These are phyloP conservation scores for Penicillium sp. DNA, from an alignment of 2,329 filamentous ascomycete species.

Conservation along the genomic window DNA sequence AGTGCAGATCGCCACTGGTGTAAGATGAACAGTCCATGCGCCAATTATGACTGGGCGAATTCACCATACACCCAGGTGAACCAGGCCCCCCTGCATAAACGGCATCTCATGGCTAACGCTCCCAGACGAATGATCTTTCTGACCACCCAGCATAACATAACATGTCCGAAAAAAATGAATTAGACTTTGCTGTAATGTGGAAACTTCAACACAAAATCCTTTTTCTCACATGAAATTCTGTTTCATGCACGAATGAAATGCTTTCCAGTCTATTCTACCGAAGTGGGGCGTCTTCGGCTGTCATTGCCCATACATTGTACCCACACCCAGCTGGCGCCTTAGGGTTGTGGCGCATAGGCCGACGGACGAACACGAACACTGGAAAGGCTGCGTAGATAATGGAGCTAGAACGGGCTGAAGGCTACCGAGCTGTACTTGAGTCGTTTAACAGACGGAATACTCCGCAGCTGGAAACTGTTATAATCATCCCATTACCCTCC, in stretches of 20 bases:
- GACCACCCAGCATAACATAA: not conserved
- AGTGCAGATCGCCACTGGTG: not conserved
- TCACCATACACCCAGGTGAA: not conserved
- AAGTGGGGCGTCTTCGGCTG: conserved; percentile 1
- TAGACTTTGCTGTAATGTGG: not conserved
- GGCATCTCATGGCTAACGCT: not conserved
- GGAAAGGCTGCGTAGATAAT: conserved; percentile 5
- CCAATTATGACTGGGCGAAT: not conserved
- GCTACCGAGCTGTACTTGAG: conserved; percentile 11
- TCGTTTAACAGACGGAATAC: not conserved
- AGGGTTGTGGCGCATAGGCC: conserved; percentile 14
- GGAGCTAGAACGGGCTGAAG: conserved; percentile 11
- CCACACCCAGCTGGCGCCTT: not conserved
- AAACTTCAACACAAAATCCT: not conserved
- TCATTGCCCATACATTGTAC: conserved; percentile 1
- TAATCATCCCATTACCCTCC: conserved; percentile 18
- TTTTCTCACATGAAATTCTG: conserved; percentile 9
- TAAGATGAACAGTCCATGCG: not conserved
- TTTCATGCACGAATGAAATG: conserved; percentile 12
- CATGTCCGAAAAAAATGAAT: not conserved
- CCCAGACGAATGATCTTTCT: not conserved
- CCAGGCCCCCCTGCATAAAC: not conserved
- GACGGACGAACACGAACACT: conserved; percentile 5
- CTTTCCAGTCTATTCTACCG: not conserved
- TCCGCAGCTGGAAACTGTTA: conserved; percentile 9